Conservation (phyloP, 2,329 filamentous ascomycete species). For the Venturia aucupariae region DNA sequence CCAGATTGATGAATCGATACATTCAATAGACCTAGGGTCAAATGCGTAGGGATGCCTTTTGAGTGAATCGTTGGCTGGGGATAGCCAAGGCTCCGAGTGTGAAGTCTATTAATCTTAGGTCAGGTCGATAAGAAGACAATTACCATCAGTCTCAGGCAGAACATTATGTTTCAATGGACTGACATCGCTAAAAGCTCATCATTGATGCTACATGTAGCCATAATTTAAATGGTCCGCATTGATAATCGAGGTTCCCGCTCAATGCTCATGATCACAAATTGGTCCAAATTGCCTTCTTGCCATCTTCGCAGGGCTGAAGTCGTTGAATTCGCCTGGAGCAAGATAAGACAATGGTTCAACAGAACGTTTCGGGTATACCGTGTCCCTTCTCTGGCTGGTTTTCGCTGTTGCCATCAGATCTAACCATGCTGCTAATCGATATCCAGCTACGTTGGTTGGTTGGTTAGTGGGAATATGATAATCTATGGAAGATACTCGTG, state of each 20-base stretch:
- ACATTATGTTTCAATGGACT: too few relatives aligned
- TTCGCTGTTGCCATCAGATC: conserved; percentile 25
- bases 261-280: neutral
- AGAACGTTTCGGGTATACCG: neutral
- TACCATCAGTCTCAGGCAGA: too few relatives aligned
- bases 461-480: neutral
- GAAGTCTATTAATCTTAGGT: too few relatives aligned
- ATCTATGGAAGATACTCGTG: neutral
- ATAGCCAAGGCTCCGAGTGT: too few relatives aligned
- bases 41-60: too few relatives aligned
- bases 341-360: neutral
- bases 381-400: neutral
- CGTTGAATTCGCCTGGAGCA: neutral
- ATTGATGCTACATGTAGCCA: neutral
- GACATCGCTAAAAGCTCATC: neutral
- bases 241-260: neutral
- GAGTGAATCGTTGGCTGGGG: too few relatives aligned
- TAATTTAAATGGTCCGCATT: too few relatives aligned
- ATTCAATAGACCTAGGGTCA: too few relatives aligned
- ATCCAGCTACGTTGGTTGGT: conserved; percentile 22
- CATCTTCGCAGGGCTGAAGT: neutral
- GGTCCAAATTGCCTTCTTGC: neutral
- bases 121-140: too few relatives aligned
- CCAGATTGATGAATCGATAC: too few relatives aligned
- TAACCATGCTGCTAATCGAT: conserved; percentile 28